Base-by-base conservation (phyloP, 140 eudicot genomes). In the Oenanthe javanica region DNA sequence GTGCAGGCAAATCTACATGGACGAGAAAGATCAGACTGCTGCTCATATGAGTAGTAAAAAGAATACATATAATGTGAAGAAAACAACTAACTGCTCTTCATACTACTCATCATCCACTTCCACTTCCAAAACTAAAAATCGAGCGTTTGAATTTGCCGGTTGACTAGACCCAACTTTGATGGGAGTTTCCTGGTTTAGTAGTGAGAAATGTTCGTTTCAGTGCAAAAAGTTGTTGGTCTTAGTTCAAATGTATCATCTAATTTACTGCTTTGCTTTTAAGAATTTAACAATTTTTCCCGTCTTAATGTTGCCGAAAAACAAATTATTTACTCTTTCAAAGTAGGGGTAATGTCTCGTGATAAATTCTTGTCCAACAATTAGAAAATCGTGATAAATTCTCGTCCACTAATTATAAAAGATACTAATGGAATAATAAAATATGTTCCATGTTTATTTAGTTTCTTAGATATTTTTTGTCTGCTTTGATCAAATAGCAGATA, bases 1-100 rank as follows among this genome's bases (percentile, higher is more conserved):
- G 76, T 86, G 87, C 82, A 86, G 87, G 76, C 87, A 86, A 71
- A 83, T 86, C 23, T 45, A 15, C 25, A 84, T 86, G 87, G 89
- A 84, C 76, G 87, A 86, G 72, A 83, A 86, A 55, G 85, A 84
- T 69, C 47, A 76, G 4, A 36, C 27, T 6, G 76, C 10, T 42
- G 76, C n/a, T 18, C 15, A 18, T 7, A 71, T 18, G 23, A 14
- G 0, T 40, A 71, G 66, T 57, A 61, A 61, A 61, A 61, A n/a
- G 4, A n/a, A 71, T 2, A 71, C 25, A 6, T 13, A 36, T 21
- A 71, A 71, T 0, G 27, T 25, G 27, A 80, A 67, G 67, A 66
- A 31, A 27, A 61, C 69, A 23, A 48, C 49, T 54, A 72, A 64
- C 76, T 82, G 86, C 23, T 46, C 72, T 7, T 69, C 82, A 7